Evolutionary conservation across 805 yeast species (phyloP).

Genomic region (Teunomyces tritomae): DNA sequence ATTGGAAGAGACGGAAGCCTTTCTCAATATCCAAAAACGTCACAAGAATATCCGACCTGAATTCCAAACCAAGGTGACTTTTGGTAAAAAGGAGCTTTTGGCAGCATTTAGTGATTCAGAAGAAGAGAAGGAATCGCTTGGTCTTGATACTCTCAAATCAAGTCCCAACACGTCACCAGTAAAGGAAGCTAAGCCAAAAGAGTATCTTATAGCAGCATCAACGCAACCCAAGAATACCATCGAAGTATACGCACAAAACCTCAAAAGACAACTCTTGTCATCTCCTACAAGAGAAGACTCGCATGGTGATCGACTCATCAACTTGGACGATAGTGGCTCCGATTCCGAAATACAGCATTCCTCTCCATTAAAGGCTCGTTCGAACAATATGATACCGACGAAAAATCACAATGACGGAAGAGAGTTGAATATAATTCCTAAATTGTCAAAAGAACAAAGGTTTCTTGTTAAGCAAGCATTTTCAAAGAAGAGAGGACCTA

Average conservation of each 20-base stretch:
- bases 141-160: conserved; percentile 11
- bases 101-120: conserved; percentile 30
- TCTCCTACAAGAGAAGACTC: conserved; percentile 22
- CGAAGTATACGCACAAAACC: conserved; percentile 32
- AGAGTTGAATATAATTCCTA: conserved; percentile 22
- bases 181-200: conserved; percentile 10
- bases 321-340: conserved; percentile 30
- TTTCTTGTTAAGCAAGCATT: conserved; percentile 32
- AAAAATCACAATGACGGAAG: conserved; percentile 1
- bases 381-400: conserved; percentile 1
- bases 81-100: conserved; percentile 31
- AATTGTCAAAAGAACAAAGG: conserved; percentile 30
- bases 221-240: conserved; percentile 26
- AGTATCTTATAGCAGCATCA: conserved; percentile 1
- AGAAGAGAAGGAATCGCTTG: conserved; percentile 7
- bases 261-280: conserved; percentile 24
- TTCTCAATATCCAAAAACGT: conserved; percentile 34
- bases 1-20: conserved; percentile 30
- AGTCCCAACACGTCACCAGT: conserved; percentile 36
- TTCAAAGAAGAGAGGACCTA: conserved; percentile 21
- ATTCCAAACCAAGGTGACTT: conserved; percentile 21
- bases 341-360: conserved; percentile 15
- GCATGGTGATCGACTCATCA: conserved; percentile 11
- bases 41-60: conserved; percentile 29
- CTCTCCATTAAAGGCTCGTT: conserved; percentile 10